Evolutionary conservation across 768 basidiomycete genomes (phyloP), one percentile per base, ranked within the genome.

Genomic region (Ramaria sp.): DNA sequence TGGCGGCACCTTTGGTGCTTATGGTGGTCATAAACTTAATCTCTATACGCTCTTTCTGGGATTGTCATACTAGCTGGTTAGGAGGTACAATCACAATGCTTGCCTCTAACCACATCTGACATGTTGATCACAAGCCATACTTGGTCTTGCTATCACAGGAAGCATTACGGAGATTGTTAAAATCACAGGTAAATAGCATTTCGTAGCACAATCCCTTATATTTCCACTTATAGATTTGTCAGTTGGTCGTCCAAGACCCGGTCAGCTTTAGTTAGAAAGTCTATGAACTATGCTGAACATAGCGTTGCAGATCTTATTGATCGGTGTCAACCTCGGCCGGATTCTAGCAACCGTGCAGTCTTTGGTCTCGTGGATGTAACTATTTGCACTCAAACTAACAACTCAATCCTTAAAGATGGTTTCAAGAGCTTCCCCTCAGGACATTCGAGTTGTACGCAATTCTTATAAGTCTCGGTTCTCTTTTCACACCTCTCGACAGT

Each of bases 381-480:
- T 5, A 82, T 95, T 51, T 99, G 96, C 67, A 89, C 88, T 0
- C 83, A 85, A 61, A 73, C 78, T 4, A 69, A 87, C 58, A 61
- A 65, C 16, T 59, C 63, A 7, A 75, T 83, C 25, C 66, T 93
- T 59, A 70, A 73, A 27, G 90, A 95, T 68, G 94, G 93, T 1
- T 97, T 90, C 72, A 78, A 88, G 61, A 93, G 90, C 63, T 96
- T 97, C 67, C 86, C 85, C 13, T 90, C 88, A 52, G 94, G 94
- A 0, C 93, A 96, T 68, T 84, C 90, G 3, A 91, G 88, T 60
- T 57, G 91, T 93, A 68, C 48, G 85, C 70, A 13, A 16, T 24
- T 42, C n/a, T 36, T 6, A 22, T 3, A 27, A 42, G 5, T 45
- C n/a, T 27, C 16, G 16, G 25, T 9, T 24, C 39, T 16, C 25